Evolutionary conservation across 306 rosid species (phyloP).

Genomic region (Vigna angularis): DNA sequence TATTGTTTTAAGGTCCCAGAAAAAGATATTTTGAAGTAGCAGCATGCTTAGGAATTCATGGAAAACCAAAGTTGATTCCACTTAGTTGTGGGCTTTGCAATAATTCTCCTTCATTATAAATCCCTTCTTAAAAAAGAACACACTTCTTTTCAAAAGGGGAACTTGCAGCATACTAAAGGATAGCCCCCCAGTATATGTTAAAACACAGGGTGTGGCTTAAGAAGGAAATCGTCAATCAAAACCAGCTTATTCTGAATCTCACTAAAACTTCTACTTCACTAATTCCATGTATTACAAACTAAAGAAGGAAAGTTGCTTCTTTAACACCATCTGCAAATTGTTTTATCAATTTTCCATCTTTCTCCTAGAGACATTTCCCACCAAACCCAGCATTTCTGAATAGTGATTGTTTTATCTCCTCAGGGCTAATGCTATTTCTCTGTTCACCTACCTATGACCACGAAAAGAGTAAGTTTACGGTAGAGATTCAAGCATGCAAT

Average conservation of each 20-base stretch:
- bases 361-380: conserved; percentile 69
- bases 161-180: conserved; percentile 25
- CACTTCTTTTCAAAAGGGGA: conserved; percentile 6
- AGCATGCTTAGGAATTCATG: conserved; percentile 8
- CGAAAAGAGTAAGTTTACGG: neutral
- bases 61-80: conserved; percentile 19
- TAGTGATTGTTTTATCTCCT: conserved; percentile 76
- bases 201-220: conserved; percentile 44
- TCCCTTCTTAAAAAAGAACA: conserved; percentile 9
- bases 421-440: conserved; percentile 54
- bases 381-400: conserved; percentile 93
- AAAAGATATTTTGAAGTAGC: conserved; percentile 12
- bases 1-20: conserved; percentile 29
- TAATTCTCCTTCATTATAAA: conserved; percentile 30
- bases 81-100: conserved; percentile 18
- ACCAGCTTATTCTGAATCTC: conserved; percentile 48
- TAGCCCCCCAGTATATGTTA: conserved; percentile 31
- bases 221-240: conserved; percentile 49
- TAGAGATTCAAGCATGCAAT: neutral
- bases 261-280: conserved; percentile 46
- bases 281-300: conserved; percentile 43
- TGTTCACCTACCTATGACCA: conserved; percentile 59
- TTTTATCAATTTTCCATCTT: conserved; percentile 35
- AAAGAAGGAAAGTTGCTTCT: conserved; percentile 38
- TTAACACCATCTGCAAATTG: conserved; percentile 43